Evolutionary conservation across 1,139 yeast genomes (phyloP).

Genomic region (Yarrowia galli): DNA sequence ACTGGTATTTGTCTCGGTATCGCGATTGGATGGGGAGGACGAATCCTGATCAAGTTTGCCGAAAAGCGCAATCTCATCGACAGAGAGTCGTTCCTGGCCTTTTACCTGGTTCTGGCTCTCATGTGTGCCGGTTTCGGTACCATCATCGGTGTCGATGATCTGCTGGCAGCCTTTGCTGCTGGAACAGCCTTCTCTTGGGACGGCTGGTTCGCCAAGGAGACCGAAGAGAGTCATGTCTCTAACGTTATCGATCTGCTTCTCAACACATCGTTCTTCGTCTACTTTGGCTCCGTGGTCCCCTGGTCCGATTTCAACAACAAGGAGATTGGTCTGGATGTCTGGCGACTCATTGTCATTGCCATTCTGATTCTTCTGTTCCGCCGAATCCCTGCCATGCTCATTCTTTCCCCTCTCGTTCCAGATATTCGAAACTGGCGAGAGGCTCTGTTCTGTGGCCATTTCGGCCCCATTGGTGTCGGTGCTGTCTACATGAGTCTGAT

Average conservation of each 20-base stretch:
- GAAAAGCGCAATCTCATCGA: conserved; percentile 80
- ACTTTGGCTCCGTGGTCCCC: conserved; percentile 93
- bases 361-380: conserved; percentile 83
- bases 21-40: conserved; percentile 74
- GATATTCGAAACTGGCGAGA: conserved; percentile 95
- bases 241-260: conserved; percentile 80
- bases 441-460: conserved; percentile 94
- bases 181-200: conserved; percentile 98
- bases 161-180: conserved; percentile 91
- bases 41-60: conserved; percentile 79
- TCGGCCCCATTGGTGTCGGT: conserved; percentile 98
- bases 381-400: conserved; percentile 85
- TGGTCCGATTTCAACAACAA: conserved; percentile 83
- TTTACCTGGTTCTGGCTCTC: conserved; percentile 84
- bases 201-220: conserved; percentile 86
- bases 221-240: conserved; percentile 91
- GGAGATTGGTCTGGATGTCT: conserved; percentile 72
- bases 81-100: conserved; percentile 91
- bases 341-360: conserved; percentile 86
- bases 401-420: conserved; percentile 82
- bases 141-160: conserved; percentile 89
- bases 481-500: conserved; percentile 90
- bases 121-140: conserved; percentile 95
- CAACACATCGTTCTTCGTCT: conserved; percentile 88
- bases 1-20: conserved; percentile 85